phyloP scores from a whole-genome alignment of 169 alveolate genomes.

The Theileria sp. region DNA sequence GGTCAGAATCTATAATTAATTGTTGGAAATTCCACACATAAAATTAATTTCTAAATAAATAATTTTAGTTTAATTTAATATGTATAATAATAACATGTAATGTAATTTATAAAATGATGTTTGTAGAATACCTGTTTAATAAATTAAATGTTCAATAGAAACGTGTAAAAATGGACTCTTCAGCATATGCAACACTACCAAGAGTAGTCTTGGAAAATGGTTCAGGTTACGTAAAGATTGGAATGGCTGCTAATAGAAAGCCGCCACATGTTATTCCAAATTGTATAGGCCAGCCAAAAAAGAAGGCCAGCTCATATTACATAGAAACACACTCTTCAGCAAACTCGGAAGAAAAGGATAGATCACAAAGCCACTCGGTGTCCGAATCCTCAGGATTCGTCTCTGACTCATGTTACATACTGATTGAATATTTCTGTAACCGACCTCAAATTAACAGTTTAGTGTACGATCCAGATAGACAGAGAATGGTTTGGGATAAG shows the following conservation, averaged over 20 bases:
- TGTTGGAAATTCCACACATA: not conserved
- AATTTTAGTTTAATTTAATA: not conserved
- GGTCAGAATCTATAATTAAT: not conserved
- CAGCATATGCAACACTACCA: slow-evolving; percentile 75
- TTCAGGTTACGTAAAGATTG: slow-evolving; percentile 81
- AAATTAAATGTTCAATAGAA: not conserved
- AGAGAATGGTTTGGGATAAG: slow-evolving; percentile 79
- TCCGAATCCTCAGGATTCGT: slow-evolving; percentile 42
- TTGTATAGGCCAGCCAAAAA: slow-evolving; percentile 81
- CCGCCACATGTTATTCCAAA: slow-evolving; percentile 78
- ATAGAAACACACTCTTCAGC: slow-evolving; percentile 9
- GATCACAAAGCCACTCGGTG: not conserved
- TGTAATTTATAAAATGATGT: not conserved
- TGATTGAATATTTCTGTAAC: slow-evolving; percentile 81
- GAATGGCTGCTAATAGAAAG: slow-evolving; percentile 73
- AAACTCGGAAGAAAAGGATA: not conserved
- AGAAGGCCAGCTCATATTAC: slow-evolving; percentile 59
- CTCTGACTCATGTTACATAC: slow-evolving; percentile 75
- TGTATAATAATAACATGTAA: not conserved
- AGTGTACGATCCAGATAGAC: slow-evolving; percentile 76
- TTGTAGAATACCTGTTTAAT: not conserved
- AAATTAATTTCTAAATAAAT: not conserved
- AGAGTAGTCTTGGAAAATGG: slow-evolving; percentile 83
- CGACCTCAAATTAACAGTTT: slow-evolving; percentile 77
- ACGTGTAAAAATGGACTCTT: slow-evolving; percentile 61